Conservation (phyloP, 352 stramenopile genomes). For the Globisporangium barbulae region DNA sequence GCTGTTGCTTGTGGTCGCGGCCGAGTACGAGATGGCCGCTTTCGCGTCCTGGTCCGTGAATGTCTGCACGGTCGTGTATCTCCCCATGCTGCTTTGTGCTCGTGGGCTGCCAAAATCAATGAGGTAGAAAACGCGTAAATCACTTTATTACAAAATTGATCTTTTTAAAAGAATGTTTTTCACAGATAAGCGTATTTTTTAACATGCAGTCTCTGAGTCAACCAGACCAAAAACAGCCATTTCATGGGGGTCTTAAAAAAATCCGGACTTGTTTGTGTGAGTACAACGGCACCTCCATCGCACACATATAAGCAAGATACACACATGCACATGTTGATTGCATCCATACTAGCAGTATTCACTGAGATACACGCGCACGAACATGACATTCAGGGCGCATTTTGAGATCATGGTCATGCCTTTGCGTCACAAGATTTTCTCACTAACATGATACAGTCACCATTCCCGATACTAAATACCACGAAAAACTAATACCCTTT, state of each 20-base stretch:
- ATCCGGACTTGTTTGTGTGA: not conserved
- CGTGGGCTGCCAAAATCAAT: too few species aligned
- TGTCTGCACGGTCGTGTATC: constrained; percentile 84
- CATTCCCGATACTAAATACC: too few species aligned
- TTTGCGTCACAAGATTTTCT: too few species aligned
- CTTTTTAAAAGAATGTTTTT: too few species aligned
- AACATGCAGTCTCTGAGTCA: not conserved
- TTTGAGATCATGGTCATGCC: too few species aligned
- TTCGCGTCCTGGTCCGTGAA: constrained; percentile 81
- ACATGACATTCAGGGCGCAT: not conserved
- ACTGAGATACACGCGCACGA: constrained; percentile 1
- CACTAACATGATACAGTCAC: too few species aligned
- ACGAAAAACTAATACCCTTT: too few species aligned
- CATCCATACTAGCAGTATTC: constrained; percentile 1
- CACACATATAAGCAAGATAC: not conserved
- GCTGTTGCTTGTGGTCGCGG: constrained; percentile 17
- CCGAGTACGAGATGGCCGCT: constrained; percentile 57
- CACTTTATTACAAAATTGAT: too few species aligned
- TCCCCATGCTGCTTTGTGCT: constrained; percentile 35
- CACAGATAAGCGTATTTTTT: too few species aligned
- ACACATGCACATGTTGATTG: constrained; percentile 1
- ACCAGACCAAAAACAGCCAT: not conserved
- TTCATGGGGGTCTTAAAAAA: constrained; percentile 3
- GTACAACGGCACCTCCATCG: not conserved
- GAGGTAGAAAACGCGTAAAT: too few species aligned